phyloP scores from a whole-genome alignment of 2,329 filamentous ascomycete genomes.

The Emmonsia crescens region DNA sequence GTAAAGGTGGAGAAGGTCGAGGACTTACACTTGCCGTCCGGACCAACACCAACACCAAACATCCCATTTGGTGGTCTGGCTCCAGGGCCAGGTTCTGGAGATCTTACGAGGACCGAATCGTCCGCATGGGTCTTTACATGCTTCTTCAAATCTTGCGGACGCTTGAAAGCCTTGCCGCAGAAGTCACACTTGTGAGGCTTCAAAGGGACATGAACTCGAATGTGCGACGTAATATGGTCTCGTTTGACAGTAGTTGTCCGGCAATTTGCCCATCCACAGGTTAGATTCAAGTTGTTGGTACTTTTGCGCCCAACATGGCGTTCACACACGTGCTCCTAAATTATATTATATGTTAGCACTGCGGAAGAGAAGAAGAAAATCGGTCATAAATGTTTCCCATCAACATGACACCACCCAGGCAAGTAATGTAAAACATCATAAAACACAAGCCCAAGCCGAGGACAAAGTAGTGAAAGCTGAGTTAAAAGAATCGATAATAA shows the following conservation, averaged over 20 bases:
- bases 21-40: slow-evolving; percentile 27
- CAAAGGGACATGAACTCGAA: slow-evolving; percentile 94
- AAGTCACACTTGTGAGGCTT: slow-evolving; percentile 99
- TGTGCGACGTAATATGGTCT: slow-evolving; percentile 98
- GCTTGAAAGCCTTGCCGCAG: slow-evolving; percentile 98
- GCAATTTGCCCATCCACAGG: slow-evolving; percentile 94
- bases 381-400: neutral
- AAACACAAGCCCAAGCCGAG: neutral
- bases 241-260: slow-evolving; percentile 96
- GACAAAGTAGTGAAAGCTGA: neutral
- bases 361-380: neutral
- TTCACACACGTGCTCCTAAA: slow-evolving; percentile 92
- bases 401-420: neutral
- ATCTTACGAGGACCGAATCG: slow-evolving; percentile 66
- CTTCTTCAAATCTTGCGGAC: slow-evolving; percentile 97
- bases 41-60: slow-evolving; percentile 21
- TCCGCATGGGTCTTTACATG: slow-evolving; percentile 98
- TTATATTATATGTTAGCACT: neutral
- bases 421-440: neutral
- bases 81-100: slow-evolving; percentile 46
- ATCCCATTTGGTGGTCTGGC: slow-evolving; percentile 34
- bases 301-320: slow-evolving; percentile 97
- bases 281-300: slow-evolving; percentile 96
- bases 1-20: neutral
- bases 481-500: neutral